These are phyloP conservation scores for Orychophragmus violaceus DNA, from an alignment of 345 rosid species.

Conservation along the genomic window DNA sequence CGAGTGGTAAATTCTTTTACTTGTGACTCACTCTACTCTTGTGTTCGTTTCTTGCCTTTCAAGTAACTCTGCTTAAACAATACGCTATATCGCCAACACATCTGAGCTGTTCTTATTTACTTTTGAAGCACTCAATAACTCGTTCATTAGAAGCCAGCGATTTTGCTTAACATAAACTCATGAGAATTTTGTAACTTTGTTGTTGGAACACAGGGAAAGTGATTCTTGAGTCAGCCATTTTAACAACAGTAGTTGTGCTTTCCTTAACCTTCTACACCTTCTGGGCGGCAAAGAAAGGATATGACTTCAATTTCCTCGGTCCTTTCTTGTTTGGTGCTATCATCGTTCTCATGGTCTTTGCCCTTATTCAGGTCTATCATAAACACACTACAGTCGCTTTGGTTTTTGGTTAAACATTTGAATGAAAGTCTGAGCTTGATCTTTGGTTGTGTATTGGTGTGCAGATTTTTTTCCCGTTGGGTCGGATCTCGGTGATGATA, in stretches of 20 bases:
- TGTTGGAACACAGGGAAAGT: constrained; percentile 60
- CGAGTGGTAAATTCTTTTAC: constrained; percentile 40
- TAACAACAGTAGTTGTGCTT: constrained; percentile 62
- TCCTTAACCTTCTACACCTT: constrained; percentile 71
- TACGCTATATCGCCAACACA: constrained; percentile 5
- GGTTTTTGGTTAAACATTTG: neutral
- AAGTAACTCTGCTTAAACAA: neutral
- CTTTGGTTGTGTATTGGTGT: neutral
- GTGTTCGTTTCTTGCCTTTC: constrained; percentile 17
- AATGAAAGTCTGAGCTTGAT: neutral
- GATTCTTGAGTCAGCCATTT: constrained; percentile 63
- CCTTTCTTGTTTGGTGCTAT: constrained; percentile 76
- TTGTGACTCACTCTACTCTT: constrained; percentile 6
- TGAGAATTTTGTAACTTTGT: neutral
- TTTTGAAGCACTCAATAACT: neutral
- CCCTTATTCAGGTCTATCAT: constrained; percentile 62
- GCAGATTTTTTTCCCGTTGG: constrained; percentile 78
- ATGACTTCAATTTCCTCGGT: constrained; percentile 74
- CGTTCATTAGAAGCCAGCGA: neutral
- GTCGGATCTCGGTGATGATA: constrained; percentile 60
- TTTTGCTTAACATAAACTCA: neutral
- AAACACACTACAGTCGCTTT: neutral
- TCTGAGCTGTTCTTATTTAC: constrained; percentile 2
- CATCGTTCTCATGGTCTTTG: constrained; percentile 55
- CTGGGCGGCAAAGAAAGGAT: constrained; percentile 81